Percentiles rank a stretch among this genome's conserved stretches.
Conservation (phyloP, 208 protist species). For the Porcisia deanei region DNA sequence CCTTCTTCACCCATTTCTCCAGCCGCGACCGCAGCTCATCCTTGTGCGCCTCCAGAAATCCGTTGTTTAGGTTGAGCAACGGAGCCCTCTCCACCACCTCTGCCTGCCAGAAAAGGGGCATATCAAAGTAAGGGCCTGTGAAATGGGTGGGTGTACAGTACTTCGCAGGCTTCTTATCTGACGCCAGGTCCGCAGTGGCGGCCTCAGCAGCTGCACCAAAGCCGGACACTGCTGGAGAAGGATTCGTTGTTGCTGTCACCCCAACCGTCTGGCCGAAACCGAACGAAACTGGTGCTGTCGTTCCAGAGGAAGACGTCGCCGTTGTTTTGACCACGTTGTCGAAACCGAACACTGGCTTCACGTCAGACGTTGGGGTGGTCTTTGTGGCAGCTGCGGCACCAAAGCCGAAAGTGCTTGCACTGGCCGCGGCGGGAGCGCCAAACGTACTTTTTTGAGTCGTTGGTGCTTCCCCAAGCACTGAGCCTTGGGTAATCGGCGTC, state of each 20-base stretch:
- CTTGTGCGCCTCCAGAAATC: slow-evolving; percentile 70
- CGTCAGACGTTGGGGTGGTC: not conserved
- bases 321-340: not conserved
- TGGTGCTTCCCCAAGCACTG: not conserved
- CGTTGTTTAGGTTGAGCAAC: slow-evolving; percentile 83
- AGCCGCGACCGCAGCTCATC: slow-evolving; percentile 60
- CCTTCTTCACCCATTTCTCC: slow-evolving; percentile 65
- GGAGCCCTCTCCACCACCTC: slow-evolving; percentile 74
- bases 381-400: slow-evolving; percentile 3
- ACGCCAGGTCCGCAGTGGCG: not conserved
- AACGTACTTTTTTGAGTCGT: not conserved
- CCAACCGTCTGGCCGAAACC: slow-evolving; percentile 6
- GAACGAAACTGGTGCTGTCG: slow-evolving; percentile 9
- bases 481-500: not conserved
- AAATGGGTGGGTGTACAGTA: slow-evolving; percentile 77
- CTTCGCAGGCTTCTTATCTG: slow-evolving; percentile 30
- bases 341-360: slow-evolving; percentile 18
- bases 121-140: slow-evolving; percentile 79
- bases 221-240: slow-evolving; percentile 15
- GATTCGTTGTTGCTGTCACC: not conserved
- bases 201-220: slow-evolving; percentile 25
- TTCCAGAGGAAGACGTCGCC: not conserved
- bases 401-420: slow-evolving; percentile 9
- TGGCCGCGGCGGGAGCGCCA: not conserved
- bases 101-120: slow-evolving; percentile 78